These are phyloP conservation scores for Tuber brumale DNA, from an alignment of 495 filamentous ascomycete genomes.

Conservation along the genomic window DNA sequence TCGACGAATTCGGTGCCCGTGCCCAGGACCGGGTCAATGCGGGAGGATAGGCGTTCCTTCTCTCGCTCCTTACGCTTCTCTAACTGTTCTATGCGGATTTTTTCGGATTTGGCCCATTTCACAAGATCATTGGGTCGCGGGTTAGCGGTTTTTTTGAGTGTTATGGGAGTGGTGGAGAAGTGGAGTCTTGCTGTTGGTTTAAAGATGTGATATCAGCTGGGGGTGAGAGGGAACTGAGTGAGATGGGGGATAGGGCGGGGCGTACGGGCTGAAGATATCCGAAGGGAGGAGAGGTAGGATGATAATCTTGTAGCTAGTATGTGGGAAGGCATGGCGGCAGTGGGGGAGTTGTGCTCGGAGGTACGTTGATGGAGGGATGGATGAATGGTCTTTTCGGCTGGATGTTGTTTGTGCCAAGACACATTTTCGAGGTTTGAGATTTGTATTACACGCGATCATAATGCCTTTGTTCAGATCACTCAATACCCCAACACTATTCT, in stretches of 20 bases:
- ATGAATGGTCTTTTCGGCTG: not conserved
- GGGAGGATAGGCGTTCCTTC: conserved; percentile 52
- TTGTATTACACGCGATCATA: not conserved
- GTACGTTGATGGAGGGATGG: not conserved
- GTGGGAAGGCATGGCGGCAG: conserved; percentile 63
- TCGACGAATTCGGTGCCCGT: conserved; percentile 72
- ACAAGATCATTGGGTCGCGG: conserved; percentile 60
- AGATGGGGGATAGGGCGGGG: conserved; percentile 13
- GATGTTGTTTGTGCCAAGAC: not conserved
- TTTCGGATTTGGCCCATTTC: conserved; percentile 57
- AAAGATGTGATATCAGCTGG: conserved; percentile 10
- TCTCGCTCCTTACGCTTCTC: conserved; percentile 62
- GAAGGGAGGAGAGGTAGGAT: conserved; percentile 59
- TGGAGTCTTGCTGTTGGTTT: conserved; percentile 30
- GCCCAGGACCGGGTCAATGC: conserved; percentile 74
- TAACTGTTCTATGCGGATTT: conserved; percentile 72
- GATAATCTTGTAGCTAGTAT: conserved; percentile 55
- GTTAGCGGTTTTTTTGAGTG: conserved; percentile 47
- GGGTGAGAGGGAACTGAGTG: conserved; percentile 50
- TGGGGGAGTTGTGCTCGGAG: not conserved
- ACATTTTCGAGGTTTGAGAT: not conserved
- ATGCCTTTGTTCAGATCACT: not conserved
- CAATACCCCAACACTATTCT: not conserved
- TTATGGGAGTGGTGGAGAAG: conserved; percentile 50
- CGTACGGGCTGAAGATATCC: conserved; percentile 35